Percentiles rank a stretch among this genome's conserved stretches.
phyloP scores from a whole-genome alignment of 1,284 basidiomycete species.

The Jaminaea rosea region DNA sequence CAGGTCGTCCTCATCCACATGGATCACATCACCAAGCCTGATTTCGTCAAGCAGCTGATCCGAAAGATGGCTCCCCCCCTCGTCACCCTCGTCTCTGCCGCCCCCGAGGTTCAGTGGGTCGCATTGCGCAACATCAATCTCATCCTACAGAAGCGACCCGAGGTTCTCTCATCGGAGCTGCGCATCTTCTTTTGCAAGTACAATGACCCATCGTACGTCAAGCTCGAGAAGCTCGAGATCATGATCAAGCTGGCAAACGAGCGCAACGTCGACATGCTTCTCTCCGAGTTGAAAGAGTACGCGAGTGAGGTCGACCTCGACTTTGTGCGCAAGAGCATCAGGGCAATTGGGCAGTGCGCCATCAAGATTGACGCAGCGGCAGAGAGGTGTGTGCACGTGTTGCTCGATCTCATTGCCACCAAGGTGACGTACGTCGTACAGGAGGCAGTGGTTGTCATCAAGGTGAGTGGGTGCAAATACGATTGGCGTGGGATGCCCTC shows the following conservation, averaged over 20 bases:
- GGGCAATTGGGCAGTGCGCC: constrained; percentile 90
- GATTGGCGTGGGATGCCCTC: neutral
- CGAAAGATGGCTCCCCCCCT: constrained; percentile 97
- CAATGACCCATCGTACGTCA: constrained; percentile 96
- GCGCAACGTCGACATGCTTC: constrained; percentile 82
- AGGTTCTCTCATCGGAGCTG: constrained; percentile 87
- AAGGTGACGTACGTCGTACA: constrained; percentile 95
- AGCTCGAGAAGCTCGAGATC: constrained; percentile 94
- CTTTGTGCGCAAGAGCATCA: constrained; percentile 86
- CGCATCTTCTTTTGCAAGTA: constrained; percentile 99
- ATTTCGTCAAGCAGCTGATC: constrained; percentile 74
- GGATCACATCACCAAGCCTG: constrained; percentile 57
- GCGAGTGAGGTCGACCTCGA: constrained; percentile 97
- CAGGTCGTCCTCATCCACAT: constrained; percentile 77
- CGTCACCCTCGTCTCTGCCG: constrained; percentile 57
- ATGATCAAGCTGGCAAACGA: constrained; percentile 90
- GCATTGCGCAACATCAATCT: constrained; percentile 93
- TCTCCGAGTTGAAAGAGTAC: constrained; percentile 96
- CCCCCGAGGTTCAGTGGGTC: constrained; percentile 80
- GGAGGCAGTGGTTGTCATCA: constrained; percentile 96
- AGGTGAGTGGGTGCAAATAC: constrained; percentile 53
- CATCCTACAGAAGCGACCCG: constrained; percentile 80
- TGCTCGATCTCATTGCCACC: constrained; percentile 82
- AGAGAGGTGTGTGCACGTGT: constrained; percentile 86
- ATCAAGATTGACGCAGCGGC: constrained; percentile 88